These are phyloP conservation scores for Hymenoscyphus scutula DNA, from an alignment of 2,329 filamentous ascomycete species.

Conservation along the genomic window DNA sequence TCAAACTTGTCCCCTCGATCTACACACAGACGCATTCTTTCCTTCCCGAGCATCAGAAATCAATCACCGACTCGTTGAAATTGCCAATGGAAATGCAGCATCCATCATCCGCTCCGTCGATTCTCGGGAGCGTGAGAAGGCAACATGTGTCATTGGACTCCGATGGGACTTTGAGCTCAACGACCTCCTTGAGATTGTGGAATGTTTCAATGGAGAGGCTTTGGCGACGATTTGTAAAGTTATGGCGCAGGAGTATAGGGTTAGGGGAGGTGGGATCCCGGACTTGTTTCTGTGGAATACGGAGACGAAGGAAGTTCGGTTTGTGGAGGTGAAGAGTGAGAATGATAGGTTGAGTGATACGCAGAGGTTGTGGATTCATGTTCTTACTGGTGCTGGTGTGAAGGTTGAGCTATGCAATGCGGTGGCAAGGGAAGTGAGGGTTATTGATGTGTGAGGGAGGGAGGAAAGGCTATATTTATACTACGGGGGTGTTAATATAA, in stretches of 20 bases:
- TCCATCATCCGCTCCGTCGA: constrained; percentile 67
- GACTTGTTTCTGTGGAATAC: constrained; percentile 82
- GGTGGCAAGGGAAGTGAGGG: constrained; percentile 34
- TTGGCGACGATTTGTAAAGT: constrained; percentile 87
- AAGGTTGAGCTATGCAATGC: constrained; percentile 77
- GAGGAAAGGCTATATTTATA: background rate
- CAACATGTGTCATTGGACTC: constrained; percentile 85
- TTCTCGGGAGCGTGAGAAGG: constrained; percentile 62
- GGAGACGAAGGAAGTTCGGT: constrained; percentile 30
- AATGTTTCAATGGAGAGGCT: constrained; percentile 76
- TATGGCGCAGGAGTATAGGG: constrained; percentile 90
- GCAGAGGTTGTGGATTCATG: constrained; percentile 95
- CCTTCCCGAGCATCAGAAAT: constrained; percentile 83
- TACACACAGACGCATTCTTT: constrained; percentile 92
- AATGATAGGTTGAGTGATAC: constrained; percentile 96
- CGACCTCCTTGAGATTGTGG: constrained; percentile 75
- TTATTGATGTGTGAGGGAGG: constrained; percentile 19
- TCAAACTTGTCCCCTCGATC: constrained; percentile 88
- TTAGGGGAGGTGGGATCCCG: constrained; percentile 82
- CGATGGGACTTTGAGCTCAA: constrained; percentile 83
- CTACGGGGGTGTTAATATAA: too few species aligned
- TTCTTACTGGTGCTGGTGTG: constrained; percentile 80
- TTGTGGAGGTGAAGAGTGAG: constrained; percentile 44
- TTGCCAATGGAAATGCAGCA: constrained; percentile 76
- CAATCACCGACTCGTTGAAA: constrained; percentile 79